A percentile compares a stretch with the other conserved stretches of the same genome.
Conservation (phyloP, 2,329 filamentous ascomycete species). For the Claviceps africana region DNA sequence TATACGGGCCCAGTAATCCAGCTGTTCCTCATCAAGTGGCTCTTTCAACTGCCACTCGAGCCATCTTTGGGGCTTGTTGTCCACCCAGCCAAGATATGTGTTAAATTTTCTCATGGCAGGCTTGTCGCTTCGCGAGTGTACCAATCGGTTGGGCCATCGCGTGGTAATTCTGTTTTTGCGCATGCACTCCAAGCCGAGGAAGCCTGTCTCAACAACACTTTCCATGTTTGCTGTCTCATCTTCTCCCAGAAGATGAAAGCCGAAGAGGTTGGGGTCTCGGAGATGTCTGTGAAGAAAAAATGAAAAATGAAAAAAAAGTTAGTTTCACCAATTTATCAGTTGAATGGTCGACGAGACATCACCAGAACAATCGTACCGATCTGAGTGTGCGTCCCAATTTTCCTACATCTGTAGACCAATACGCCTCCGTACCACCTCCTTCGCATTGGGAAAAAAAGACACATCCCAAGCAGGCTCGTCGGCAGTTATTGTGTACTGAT, state of each 20-base stretch:
- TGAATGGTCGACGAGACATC: background rate
- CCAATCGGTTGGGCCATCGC: conserved; percentile 12
- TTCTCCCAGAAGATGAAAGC: background rate
- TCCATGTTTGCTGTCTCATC: background rate
- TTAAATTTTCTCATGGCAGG: conserved; percentile 10
- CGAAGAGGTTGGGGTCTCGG: background rate
- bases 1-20: background rate
- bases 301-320: background rate
- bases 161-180: conserved; percentile 11
- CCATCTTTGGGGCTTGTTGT: conserved; percentile 11
- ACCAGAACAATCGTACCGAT: background rate
- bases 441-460: background rate
- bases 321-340: background rate
- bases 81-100: conserved; percentile 12
- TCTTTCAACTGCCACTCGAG: conserved; percentile 13
- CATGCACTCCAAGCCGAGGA: conserved; percentile 10
- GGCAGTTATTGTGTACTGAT: background rate
- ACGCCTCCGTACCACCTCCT: background rate
- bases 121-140: conserved; percentile 4
- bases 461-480: background rate
- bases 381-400: background rate
- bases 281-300: background rate
- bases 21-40: background rate
- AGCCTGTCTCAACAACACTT: conserved; percentile 6
- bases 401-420: background rate